Evolutionary conservation across 345 rosid genomes (phyloP), one percentile per base, ranked within the genome.

Genomic region (Eucalyptus regnans): DNA sequence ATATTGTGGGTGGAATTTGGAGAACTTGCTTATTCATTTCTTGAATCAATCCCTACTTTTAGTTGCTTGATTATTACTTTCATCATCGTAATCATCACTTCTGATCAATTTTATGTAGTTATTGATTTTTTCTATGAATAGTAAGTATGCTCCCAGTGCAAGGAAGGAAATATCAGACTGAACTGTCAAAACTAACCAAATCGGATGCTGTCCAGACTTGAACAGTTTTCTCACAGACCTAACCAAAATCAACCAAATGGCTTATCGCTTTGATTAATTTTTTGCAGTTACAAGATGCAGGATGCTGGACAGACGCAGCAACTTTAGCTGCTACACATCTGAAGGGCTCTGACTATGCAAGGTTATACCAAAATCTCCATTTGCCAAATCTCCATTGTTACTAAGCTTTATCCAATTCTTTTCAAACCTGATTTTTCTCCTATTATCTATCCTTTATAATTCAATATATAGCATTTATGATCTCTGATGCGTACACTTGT

Each of bases 281-380:
- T 89, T 22, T 91, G 92, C 92, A 96, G 99, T 93, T 97, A 8
- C 99, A 97, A 96, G 99, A 97, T 95, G 98, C 99, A 87, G 99
- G 99, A 86, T 94, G 96, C 90, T 97, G 99, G 99, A 97, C 98
- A 3, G 99, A 97, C 92, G 99, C 99, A 90, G 99, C 98, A 29
- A 97, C 99, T 87, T 96, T 97, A 92, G 99, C 99, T 88, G 97
- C 99, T 86, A 95, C 99, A 22, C 98, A 97, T 92, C 92, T 97
- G 92, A 95, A 92, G 92, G 99, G 99, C 91, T 95, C 99, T 80
- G 99, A 97, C 92, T 96, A 97, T 95, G 97, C 99, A 89, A 96
- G 96, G 96, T 95, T 89, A 87, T 60, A 23, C 37, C 52, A 31
- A 66, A 18, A 46, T 89, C 86, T 86, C 50, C 88, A 37, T 51